Evolutionary conservation across 495 filamentous ascomycete species (phyloP), one percentile per base, ranked within the genome.

Genomic region (Penicillium manginii): DNA sequence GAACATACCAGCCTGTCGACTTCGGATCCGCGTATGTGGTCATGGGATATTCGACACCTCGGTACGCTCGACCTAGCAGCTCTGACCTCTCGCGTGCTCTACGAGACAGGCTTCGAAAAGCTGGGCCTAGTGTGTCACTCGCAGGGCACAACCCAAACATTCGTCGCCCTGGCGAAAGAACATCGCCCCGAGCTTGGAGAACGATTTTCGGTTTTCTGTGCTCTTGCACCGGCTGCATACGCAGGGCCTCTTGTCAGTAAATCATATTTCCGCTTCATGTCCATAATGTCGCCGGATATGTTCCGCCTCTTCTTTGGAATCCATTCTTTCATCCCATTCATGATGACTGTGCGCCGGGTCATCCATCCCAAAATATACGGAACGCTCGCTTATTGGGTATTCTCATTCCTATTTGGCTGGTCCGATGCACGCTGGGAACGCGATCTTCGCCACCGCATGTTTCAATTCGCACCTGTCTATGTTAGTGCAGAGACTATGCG

Each of bases 31-130:
- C 84, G 93, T 18, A 96, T 98, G 92, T 98, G 93, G 93, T 84
- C 88, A 11, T 98, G 93, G 93, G 96, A 96, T 65, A 96, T 97
- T 55, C 84, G 90, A 0, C 91, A 97, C 73, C 93, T 97, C 86
- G 94, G 93, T 14, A 86, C 91, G 0, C 84, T 96, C 58, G 93
- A 98, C 69, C 83, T 98, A n/a, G 81, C 94, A 1, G 92, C 92
- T 1, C 81, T 97, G n/a, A 81, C 92, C 14, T 88, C 89, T 10
- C 89, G 91, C 17, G 91, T 97, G 6, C 78, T 97, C 0, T 82
- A 78, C 53, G 88, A 94, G 68, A 97, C 93, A 0, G 86, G 87
- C 2, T 97, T 96, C 69, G 78, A 83, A 31, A 96, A 93, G 62
- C 72, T 96, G 2, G 94, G 89, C 5, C 83, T 97, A 2, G 82